Conservation (phyloP, 345 rosid species). For the Lenwebbia sp. region DNA sequence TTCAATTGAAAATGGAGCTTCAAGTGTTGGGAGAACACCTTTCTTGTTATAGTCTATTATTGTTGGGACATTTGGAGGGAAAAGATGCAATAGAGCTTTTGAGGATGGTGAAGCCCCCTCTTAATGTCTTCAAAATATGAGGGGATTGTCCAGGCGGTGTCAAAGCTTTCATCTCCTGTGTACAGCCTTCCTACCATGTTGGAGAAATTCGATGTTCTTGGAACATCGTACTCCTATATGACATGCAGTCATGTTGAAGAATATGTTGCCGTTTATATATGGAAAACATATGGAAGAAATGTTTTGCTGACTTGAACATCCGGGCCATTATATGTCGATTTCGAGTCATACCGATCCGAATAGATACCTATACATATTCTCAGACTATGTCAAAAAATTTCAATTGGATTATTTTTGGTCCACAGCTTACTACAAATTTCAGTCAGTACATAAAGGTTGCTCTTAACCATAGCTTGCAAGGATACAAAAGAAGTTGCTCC, state of each 20-base stretch:
- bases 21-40: not conserved
- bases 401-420: not conserved
- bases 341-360: not conserved
- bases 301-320: not conserved
- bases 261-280: not conserved
- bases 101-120: not conserved
- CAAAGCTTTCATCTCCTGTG: not conserved
- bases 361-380: not conserved
- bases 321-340: not conserved
- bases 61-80: not conserved
- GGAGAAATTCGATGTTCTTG: not conserved
- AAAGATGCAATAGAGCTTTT: not conserved
- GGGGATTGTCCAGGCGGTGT: not conserved
- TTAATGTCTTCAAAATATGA: not conserved
- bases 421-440: not conserved
- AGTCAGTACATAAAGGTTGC: not conserved
- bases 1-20: not conserved
- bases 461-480: not conserved
- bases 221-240: not conserved
- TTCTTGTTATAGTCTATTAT: not conserved
- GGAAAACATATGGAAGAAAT: not conserved
- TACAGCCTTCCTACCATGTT: not conserved
- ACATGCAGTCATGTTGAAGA: not conserved
- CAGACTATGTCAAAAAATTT: not conserved
- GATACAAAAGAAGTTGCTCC: not conserved